These are phyloP conservation scores for Bryoerythrophyllum caledonicum DNA, from an alignment of 225 moss, liverwort and hornwort species.

Conservation along the genomic window DNA sequence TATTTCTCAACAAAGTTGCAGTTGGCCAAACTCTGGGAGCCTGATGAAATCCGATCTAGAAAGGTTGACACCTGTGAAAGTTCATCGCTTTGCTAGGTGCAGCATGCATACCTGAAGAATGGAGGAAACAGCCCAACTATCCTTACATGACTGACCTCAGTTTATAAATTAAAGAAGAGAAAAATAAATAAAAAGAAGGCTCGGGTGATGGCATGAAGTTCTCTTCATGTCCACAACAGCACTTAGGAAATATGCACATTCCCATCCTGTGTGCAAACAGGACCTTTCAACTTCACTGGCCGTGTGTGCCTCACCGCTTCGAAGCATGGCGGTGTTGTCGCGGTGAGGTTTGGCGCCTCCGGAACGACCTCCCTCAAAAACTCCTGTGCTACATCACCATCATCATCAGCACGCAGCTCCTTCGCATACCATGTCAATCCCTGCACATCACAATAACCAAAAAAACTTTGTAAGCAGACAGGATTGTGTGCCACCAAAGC, in stretches of 20 bases:
- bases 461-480: not conserved
- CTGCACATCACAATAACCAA: slow-evolving; percentile 34
- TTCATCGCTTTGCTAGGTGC: slow-evolving; percentile 24
- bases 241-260: slow-evolving; percentile 78
- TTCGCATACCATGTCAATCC: slow-evolving; percentile 86
- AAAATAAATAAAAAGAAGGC: not conserved
- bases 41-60: too few species aligned
- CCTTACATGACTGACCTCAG: slow-evolving; percentile 45
- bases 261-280: slow-evolving; percentile 81
- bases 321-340: slow-evolving; percentile 53
- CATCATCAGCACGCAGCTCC: slow-evolving; percentile 80
- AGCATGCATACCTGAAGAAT: slow-evolving; percentile 51
- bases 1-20: too few species aligned
- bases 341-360: slow-evolving; percentile 41
- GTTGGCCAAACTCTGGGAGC: slow-evolving; percentile 26
- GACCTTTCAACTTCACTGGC: slow-evolving; percentile 83
- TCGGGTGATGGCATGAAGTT: slow-evolving; percentile 29
- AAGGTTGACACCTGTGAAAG: slow-evolving; percentile 24
- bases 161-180: slow-evolving; percentile 18
- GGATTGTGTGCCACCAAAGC: too few species aligned
- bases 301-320: slow-evolving; percentile 72
- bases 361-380: slow-evolving; percentile 86
- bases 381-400: slow-evolving; percentile 93
- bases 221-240: slow-evolving; percentile 55
- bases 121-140: slow-evolving; percentile 51